Evolutionary conservation across 1,284 basidiomycete genomes (phyloP).

Genomic region (Cryptococcus sp.): DNA sequence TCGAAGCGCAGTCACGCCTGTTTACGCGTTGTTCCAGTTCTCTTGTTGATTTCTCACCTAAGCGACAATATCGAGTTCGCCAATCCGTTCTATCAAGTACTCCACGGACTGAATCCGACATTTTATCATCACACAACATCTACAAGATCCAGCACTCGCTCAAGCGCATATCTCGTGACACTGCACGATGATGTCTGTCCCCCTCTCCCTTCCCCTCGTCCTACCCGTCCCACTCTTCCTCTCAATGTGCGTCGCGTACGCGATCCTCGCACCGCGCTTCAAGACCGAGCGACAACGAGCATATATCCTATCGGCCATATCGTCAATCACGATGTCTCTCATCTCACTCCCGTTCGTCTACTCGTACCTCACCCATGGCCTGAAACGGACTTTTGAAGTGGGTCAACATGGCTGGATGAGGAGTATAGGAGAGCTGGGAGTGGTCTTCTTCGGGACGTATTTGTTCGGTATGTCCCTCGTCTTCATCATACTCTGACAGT

Average conservation of each 20-base stretch:
- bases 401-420: conserved; percentile 34
- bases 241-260: conserved; percentile 41
- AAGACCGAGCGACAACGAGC: conserved; percentile 56
- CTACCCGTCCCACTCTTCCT: conserved; percentile 24
- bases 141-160: background rate
- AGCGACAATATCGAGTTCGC: too few relatives aligned
- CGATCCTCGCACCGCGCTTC: conserved; percentile 49
- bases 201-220: conserved; percentile 42
- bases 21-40: too few relatives aligned
- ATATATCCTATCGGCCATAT: conserved; percentile 61
- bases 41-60: too few relatives aligned
- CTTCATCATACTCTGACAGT: background rate
- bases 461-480: conserved; percentile 38
- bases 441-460: conserved; percentile 48
- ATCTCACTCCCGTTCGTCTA: conserved; percentile 58
- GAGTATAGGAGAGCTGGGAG: conserved; percentile 26
- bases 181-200: background rate
- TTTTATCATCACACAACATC: too few relatives aligned
- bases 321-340: conserved; percentile 57
- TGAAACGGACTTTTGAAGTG: conserved; percentile 21
- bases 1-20: too few relatives aligned
- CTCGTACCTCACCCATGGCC: conserved; percentile 51
- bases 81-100: too few relatives aligned
- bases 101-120: too few relatives aligned
- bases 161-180: background rate